Evolutionary conservation across 768 basidiomycete genomes (phyloP).

Genomic region (Phylloporus scabripes): DNA sequence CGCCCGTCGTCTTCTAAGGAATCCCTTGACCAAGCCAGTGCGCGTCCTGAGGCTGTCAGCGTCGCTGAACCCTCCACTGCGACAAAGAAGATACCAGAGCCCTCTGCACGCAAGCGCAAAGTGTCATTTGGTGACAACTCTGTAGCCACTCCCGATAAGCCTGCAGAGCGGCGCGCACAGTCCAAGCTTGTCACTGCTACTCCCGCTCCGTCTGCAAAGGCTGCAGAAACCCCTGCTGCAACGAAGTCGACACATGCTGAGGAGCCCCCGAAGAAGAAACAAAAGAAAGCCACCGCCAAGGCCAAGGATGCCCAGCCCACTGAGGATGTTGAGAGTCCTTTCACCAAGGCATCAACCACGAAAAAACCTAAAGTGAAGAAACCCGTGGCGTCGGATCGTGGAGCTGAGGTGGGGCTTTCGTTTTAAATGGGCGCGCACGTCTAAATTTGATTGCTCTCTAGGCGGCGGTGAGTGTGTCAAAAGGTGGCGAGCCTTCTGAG

Average conservation of each 20-base stretch:
- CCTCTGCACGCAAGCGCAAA: constrained; percentile 26
- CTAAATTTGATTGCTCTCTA: constrained; percentile 7
- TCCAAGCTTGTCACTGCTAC: constrained; percentile 5
- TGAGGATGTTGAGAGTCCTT: background rate
- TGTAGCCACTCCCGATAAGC: background rate
- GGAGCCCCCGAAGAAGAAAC: constrained; percentile 18
- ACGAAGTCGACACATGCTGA: background rate
- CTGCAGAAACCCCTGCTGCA: background rate
- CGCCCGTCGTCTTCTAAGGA: background rate
- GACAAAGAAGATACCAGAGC: background rate
- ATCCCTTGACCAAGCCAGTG: background rate
- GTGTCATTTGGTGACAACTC: constrained; percentile 5
- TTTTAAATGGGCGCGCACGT: background rate
- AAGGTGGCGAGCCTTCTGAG: background rate
- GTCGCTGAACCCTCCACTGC: background rate
- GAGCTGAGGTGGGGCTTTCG: constrained; percentile 10
- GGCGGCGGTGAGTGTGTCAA: constrained; percentile 2
- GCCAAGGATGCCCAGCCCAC: constrained; percentile 4
- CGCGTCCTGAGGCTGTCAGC: background rate
- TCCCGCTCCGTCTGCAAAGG: background rate
- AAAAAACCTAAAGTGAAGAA: constrained; percentile 7
- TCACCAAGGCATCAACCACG: constrained; percentile 7
- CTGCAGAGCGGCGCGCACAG: background rate
- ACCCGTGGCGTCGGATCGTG: background rate
- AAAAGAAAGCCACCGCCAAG: constrained; percentile 4